A percentile compares a stretch with the other conserved stretches of the same genome.
Evolutionary conservation across 148 eudicot genomes (phyloP).

Genomic region (Chenopodium berlandieri): DNA sequence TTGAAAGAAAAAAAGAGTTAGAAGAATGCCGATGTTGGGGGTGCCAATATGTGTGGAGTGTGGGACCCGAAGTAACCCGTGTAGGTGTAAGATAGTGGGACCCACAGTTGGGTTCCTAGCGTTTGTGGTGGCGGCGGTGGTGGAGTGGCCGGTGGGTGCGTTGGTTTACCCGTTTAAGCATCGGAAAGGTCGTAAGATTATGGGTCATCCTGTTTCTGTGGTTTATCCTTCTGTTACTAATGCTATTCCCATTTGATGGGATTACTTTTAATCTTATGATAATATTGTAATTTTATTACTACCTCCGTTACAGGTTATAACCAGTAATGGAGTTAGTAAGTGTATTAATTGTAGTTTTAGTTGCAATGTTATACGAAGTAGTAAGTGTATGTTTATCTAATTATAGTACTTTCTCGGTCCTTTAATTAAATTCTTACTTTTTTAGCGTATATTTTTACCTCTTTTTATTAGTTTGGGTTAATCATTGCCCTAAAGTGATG

Average conservation of each 20-base stretch:
- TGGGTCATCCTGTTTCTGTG: constrained; percentile 72
- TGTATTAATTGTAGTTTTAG: no score
- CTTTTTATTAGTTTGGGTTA: no score
- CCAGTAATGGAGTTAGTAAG: no score
- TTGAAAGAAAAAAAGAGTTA: background rate
- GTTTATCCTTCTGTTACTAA: constrained; percentile 58
- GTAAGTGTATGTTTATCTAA: no score
- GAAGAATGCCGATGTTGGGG: constrained; percentile 30
- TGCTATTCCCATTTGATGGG: constrained; percentile 56
- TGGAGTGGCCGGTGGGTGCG: constrained; percentile 88
- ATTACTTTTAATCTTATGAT: no score
- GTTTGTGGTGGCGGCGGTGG: constrained; percentile 62
- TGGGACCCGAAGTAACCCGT: constrained; percentile 62
- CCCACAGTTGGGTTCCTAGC: constrained; percentile 80
- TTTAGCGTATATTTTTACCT: no score
- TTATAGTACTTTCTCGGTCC: no score
- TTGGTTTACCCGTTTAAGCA: constrained; percentile 60
- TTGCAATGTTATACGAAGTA: no score
- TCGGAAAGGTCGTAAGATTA: constrained; percentile 64
- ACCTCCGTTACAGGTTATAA: no score
- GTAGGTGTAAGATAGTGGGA: constrained; percentile 79
- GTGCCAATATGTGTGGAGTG: constrained; percentile 70
- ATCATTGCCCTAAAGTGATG: no score
- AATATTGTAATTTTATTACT: no score
- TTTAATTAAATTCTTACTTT: no score